These are phyloP conservation scores for Protomyces pachydermus DNA, from an alignment of 1,139 yeast species.

Conservation along the genomic window DNA sequence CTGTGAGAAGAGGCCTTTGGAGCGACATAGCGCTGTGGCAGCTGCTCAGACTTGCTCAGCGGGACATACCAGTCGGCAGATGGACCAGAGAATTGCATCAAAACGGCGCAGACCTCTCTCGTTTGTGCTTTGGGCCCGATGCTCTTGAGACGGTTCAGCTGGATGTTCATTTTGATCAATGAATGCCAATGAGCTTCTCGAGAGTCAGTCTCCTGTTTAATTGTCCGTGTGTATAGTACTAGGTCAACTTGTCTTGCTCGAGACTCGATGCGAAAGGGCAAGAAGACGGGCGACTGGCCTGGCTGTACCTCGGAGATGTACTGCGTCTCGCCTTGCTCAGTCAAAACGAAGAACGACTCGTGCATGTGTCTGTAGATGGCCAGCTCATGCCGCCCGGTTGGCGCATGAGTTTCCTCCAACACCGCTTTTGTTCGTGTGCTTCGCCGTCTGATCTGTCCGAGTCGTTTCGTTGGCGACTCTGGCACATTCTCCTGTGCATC, in stretches of 20 bases:
- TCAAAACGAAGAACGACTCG: conserved; percentile 8
- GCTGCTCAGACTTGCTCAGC: neutral
- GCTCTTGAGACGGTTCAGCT: neutral
- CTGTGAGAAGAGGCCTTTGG: conserved; percentile 2
- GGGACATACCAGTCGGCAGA: conserved; percentile 11
- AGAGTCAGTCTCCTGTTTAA: neutral
- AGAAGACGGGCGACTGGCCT: neutral
- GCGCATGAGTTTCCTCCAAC: neutral
- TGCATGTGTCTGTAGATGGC: neutral
- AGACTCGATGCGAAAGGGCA: conserved; percentile 4
- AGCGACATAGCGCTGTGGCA: neutral
- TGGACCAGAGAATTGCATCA: neutral
- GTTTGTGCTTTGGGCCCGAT: neutral
- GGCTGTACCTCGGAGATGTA: conserved; percentile 14
- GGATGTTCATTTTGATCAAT: neutral
- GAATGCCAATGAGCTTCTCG: neutral
- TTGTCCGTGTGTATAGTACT: neutral
- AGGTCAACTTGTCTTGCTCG: neutral
- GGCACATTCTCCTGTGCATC: neutral
- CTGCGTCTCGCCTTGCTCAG: neutral
- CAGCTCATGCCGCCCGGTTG: conserved; percentile 1
- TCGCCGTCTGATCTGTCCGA: conserved; percentile 12
- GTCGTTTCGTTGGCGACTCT: neutral
- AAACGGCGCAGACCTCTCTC: neutral
- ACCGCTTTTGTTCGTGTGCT: conserved; percentile 8